phyloP scores from a whole-genome alignment of 2,329 filamentous ascomycete genomes.

The Capronia americana region DNA sequence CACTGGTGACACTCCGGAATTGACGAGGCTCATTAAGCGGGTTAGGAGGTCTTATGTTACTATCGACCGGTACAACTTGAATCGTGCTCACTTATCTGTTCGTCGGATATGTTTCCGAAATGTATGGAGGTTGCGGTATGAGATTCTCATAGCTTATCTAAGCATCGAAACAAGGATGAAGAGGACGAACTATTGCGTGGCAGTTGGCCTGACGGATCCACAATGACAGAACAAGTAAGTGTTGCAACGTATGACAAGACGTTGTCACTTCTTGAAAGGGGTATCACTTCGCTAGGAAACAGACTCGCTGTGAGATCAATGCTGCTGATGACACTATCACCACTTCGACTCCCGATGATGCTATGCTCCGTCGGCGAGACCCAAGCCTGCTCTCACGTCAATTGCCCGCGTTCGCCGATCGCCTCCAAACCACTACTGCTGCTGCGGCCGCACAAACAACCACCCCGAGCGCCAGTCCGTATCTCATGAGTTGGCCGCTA shows the following conservation, averaged over 20 bases:
- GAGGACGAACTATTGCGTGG: not conserved
- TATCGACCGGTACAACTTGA: not conserved
- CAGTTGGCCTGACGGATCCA: slow-evolving; percentile 6
- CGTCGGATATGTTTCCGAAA: not conserved
- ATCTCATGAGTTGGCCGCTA: slow-evolving; percentile 71
- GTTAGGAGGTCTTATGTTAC: not conserved
- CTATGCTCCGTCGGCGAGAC: not conserved
- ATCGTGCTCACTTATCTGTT: not conserved
- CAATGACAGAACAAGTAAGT: not conserved
- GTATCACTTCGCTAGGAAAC: slow-evolving; percentile 6
- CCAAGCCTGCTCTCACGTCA: not conserved
- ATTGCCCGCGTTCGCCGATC: slow-evolving; percentile 40
- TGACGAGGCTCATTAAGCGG: not conserved
- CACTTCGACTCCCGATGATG: not conserved
- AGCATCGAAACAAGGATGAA: not conserved
- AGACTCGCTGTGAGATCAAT: not conserved
- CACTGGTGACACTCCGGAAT: not conserved
- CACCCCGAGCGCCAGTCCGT: slow-evolving; percentile 85
- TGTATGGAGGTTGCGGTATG: not conserved
- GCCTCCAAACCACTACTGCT: slow-evolving; percentile 66
- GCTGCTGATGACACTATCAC: slow-evolving; percentile 1
- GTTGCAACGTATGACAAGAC: not conserved
- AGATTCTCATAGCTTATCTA: not conserved
- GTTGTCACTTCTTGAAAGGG: not conserved
- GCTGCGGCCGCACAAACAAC: slow-evolving; percentile 65